Evolutionary conservation across 352 stramenopile genomes (phyloP), one percentile per base, ranked within the genome.

Genomic region (Phytophthora pistaciae): DNA sequence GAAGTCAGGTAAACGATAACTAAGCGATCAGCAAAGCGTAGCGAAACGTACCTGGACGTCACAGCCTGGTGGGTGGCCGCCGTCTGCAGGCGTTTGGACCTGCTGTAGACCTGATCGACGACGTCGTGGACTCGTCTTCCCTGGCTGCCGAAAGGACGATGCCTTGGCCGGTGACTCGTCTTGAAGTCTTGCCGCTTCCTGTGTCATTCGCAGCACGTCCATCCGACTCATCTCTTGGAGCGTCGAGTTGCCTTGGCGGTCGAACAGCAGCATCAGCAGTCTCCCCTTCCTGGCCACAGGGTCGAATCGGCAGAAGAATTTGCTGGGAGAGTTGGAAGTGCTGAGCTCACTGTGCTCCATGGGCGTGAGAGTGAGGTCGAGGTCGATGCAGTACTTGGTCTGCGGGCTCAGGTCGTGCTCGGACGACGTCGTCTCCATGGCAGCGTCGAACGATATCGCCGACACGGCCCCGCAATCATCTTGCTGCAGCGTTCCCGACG

Each of bases 151-250:
- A 54, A 44, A 44, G 21, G 44, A 61, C 62, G 56, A 60, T 4
- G 52, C 25, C 13, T 68, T 71, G 40, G 27, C 20, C 33, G 29
- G 23, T 16, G 40, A 25, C 13, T 74, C 62, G 5, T 33, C 46
- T 40, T 53, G 56, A 54, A 71, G 38, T 49, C 61, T 80, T 1
- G 83, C 85, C 0, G 81, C 85, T 61, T 91, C 81, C 29, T 88
- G 71, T 1, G 81, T 84, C 75, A 90, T 79, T 13, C 72, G 81
- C 48, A 92, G 71, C 21, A 92, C 74, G 16, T 91, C 79, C 0
- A 77, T 31, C 20, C 81, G 81, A 48, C 74, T 81, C 74, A 92
- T 85, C 33, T 85, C 62, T 60, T 83, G 56, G 44, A 90, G 75
- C 11, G 70, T 87, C 23, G 79, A 75, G 27, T 83, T 78, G 23